phyloP scores from a whole-genome alignment of 495 filamentous ascomycete species.

The Penicillium robsamsonii region DNA sequence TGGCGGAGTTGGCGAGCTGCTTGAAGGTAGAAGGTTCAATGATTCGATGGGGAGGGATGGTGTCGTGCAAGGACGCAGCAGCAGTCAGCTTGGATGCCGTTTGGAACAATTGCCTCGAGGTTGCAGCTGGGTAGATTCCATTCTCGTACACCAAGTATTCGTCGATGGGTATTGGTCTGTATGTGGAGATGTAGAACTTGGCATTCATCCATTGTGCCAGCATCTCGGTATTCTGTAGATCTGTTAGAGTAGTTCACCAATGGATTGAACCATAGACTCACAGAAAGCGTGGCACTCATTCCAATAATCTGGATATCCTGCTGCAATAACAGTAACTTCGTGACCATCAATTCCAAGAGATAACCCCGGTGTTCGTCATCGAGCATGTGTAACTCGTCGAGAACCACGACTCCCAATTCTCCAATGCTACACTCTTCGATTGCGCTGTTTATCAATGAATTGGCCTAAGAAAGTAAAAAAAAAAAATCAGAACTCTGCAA shows the following conservation, averaged over 20 bases:
- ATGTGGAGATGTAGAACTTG: conserved; percentile 69
- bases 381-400: conserved; percentile 83
- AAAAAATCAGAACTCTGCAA: not conserved
- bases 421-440: conserved; percentile 70
- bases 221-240: conserved; percentile 59
- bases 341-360: conserved; percentile 75
- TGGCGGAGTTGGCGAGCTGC: conserved; percentile 60
- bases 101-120: conserved; percentile 60
- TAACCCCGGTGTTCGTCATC: conserved; percentile 79
- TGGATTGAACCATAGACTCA: conserved; percentile 32
- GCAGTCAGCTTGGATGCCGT: conserved; percentile 55
- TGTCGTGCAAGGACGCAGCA: conserved; percentile 28
- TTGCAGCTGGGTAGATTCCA: conserved; percentile 63
- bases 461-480: conserved; percentile 56
- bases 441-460: conserved; percentile 71
- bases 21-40: conserved; percentile 56
- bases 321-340: conserved; percentile 69
- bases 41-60: conserved; percentile 44
- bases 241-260: conserved; percentile 15
- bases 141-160: conserved; percentile 78
- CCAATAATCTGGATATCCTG: conserved; percentile 72
- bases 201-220: conserved; percentile 72
- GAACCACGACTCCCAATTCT: conserved; percentile 63
- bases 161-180: conserved; percentile 70
- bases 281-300: conserved; percentile 79